These are phyloP conservation scores for Euptelea pleiosperma DNA, from an alignment of 164 flowering plant genomes.

Conservation along the genomic window DNA sequence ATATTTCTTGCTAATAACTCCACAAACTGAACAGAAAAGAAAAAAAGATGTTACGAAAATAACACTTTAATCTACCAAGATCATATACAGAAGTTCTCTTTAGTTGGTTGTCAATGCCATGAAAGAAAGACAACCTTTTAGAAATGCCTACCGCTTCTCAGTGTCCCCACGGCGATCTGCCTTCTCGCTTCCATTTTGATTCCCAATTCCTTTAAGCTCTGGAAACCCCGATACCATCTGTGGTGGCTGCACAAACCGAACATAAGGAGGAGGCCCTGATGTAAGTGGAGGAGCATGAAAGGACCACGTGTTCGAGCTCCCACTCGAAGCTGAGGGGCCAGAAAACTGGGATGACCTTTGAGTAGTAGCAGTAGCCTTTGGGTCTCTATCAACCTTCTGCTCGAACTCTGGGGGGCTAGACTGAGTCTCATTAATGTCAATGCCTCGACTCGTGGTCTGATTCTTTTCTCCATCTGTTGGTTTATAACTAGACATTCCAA, in stretches of 20 bases:
- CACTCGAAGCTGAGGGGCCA: conserved; percentile 23
- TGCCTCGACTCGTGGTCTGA: conserved; percentile 26
- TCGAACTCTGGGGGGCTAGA: conserved; percentile 26
- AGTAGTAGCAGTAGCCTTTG: conserved; percentile 16
- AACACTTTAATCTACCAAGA: no score
- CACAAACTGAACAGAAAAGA: no score
- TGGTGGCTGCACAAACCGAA: conserved; percentile 26
- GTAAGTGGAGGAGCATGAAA: conserved; percentile 30
- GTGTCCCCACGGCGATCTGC: conserved; percentile 14
- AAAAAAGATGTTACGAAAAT: no score
- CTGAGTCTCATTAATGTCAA: conserved; percentile 34
- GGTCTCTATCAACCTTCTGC: conserved; percentile 23
- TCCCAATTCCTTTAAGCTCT: conserved; percentile 29
- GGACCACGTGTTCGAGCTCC: conserved; percentile 38
- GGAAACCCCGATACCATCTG: conserved; percentile 26
- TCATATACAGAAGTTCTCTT: no score
- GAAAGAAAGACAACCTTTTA: no score
- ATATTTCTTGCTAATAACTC: no score
- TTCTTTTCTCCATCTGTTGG: conserved; percentile 25
- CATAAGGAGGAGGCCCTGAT: conserved; percentile 28
- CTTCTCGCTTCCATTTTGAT: conserved; percentile 23
- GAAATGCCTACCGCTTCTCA: conserved; percentile 4
- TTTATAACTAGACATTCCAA: conserved; percentile 22
- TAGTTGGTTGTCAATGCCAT: no score
- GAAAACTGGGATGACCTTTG: conserved; percentile 26